phyloP scores from a whole-genome alignment of 805 yeast species.

The Metschnikowia cubensis region DNA sequence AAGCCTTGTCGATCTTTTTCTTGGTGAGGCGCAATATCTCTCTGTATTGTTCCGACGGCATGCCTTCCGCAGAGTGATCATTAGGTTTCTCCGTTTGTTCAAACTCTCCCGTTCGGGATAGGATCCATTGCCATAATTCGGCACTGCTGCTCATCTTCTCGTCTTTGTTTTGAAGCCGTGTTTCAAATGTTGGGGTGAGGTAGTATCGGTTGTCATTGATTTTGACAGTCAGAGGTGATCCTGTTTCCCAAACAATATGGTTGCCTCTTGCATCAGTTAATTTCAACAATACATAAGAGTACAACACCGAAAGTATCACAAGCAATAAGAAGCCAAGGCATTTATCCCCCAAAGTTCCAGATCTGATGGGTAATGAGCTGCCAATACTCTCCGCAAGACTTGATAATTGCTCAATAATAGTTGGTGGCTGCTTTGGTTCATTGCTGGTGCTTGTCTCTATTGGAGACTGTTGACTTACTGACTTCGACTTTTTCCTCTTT shows the following conservation, averaged over 20 bases:
- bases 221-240: neutral
- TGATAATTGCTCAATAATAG: conserved; percentile 5
- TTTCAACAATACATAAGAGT: conserved; percentile 7
- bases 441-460: neutral
- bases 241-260: neutral
- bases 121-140: conserved; percentile 18
- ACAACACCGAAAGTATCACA: conserved; percentile 6
- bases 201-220: conserved; percentile 7
- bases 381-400: conserved; percentile 13
- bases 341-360: conserved; percentile 10
- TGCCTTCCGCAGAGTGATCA: neutral
- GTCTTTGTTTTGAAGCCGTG: conserved; percentile 8
- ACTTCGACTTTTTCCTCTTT: conserved; percentile 13
- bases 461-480: conserved; percentile 6
- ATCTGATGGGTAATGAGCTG: conserved; percentile 8
- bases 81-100: neutral
- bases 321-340: conserved; percentile 11
- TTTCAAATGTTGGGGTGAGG: conserved; percentile 12
- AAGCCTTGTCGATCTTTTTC: conserved; percentile 13
- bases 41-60: conserved; percentile 8
- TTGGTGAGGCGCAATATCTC: conserved; percentile 17
- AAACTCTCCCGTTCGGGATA: conserved; percentile 9
- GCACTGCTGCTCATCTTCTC: conserved; percentile 3
- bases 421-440: neutral
- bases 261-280: neutral